Evolutionary conservation across 2,329 filamentous ascomycete genomes (phyloP).

Genomic region (Penicillium sp.): DNA sequence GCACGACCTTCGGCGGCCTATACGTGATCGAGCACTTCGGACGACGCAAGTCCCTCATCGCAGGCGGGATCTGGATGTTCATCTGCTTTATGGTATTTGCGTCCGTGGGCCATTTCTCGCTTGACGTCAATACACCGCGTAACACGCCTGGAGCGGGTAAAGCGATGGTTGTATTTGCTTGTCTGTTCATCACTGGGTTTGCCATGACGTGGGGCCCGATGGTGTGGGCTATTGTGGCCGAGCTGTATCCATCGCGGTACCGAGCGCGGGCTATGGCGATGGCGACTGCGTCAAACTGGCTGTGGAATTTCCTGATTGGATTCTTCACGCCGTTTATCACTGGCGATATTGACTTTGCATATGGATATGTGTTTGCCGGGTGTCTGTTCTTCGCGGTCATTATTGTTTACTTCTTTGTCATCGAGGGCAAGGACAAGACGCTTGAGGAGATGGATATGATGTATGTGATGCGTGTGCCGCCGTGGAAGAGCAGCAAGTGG

Average conservation of each 20-base stretch:
- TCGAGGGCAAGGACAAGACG: slow-evolving; percentile 67
- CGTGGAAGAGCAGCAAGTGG: slow-evolving; percentile 58
- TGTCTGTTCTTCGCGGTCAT: slow-evolving; percentile 65
- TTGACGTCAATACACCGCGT: slow-evolving; percentile 40
- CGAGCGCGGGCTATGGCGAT: slow-evolving; percentile 75
- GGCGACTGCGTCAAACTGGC: slow-evolving; percentile 73
- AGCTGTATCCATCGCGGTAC: slow-evolving; percentile 45
- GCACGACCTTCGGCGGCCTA: slow-evolving; percentile 64
- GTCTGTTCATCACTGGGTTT: slow-evolving; percentile 70
- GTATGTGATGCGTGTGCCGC: slow-evolving; percentile 64
- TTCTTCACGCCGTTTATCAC: slow-evolving; percentile 82
- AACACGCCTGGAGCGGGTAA: slow-evolving; percentile 55
- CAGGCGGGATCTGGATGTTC: slow-evolving; percentile 67
- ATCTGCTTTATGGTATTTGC: slow-evolving; percentile 66
- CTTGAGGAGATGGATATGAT: slow-evolving; percentile 75
- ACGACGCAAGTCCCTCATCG: slow-evolving; percentile 65
- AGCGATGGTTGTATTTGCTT: slow-evolving; percentile 68
- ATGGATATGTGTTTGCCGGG: slow-evolving; percentile 74
- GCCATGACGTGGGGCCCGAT: slow-evolving; percentile 68
- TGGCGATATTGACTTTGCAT: slow-evolving; percentile 66
- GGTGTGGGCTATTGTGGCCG: slow-evolving; percentile 50
- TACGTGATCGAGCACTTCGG: slow-evolving; percentile 69
- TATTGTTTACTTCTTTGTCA: slow-evolving; percentile 70
- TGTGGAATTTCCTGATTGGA: slow-evolving; percentile 68
- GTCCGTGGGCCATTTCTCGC: slow-evolving; percentile 52